A percentile compares a stretch with the other conserved stretches of the same genome.
Evolutionary conservation across 768 basidiomycete species (phyloP).

Genomic region (Naganishia vishniacii): DNA sequence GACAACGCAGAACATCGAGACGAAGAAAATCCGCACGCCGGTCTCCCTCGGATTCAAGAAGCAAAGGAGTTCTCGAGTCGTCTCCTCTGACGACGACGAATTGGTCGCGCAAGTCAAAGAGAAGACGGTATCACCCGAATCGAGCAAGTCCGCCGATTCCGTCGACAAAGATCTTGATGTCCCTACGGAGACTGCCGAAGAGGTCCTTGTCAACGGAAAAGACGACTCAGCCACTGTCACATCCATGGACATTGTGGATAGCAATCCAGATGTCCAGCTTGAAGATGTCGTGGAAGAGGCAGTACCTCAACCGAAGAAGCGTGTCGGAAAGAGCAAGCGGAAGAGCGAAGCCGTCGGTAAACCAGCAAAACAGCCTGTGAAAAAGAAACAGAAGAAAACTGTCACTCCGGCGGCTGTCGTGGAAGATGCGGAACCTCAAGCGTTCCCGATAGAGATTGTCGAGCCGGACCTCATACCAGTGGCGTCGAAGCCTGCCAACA

Average conservation of each 20-base stretch:
- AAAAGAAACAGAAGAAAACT: slow-evolving; percentile 23
- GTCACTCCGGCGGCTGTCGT: slow-evolving; percentile 7
- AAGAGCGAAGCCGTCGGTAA: slow-evolving; percentile 13
- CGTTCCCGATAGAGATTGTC: slow-evolving; percentile 27
- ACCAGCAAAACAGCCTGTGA: slow-evolving; percentile 16
- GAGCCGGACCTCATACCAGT: not conserved
- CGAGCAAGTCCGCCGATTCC: not conserved
- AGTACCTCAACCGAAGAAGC: not conserved
- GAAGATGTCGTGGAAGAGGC: not conserved
- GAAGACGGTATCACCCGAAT: not conserved
- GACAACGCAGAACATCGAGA: too few relatives aligned
- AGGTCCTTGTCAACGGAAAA: not conserved
- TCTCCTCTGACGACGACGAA: slow-evolving; percentile 21
- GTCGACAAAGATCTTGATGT: slow-evolving; percentile 5
- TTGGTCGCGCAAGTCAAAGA: slow-evolving; percentile 1
- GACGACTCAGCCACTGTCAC: not conserved
- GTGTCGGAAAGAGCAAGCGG: not conserved
- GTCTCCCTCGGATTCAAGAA: not conserved
- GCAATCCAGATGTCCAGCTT: not conserved
- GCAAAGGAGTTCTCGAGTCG: not conserved
- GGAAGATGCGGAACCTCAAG: slow-evolving; percentile 31
- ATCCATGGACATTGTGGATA: slow-evolving; percentile 9
- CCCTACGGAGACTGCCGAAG: not conserved
- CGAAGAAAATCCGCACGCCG: not conserved
- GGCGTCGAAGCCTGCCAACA: not conserved